phyloP scores from a whole-genome alignment of 257 asterid genomes.

The Solanum megistacrolobum region DNA sequence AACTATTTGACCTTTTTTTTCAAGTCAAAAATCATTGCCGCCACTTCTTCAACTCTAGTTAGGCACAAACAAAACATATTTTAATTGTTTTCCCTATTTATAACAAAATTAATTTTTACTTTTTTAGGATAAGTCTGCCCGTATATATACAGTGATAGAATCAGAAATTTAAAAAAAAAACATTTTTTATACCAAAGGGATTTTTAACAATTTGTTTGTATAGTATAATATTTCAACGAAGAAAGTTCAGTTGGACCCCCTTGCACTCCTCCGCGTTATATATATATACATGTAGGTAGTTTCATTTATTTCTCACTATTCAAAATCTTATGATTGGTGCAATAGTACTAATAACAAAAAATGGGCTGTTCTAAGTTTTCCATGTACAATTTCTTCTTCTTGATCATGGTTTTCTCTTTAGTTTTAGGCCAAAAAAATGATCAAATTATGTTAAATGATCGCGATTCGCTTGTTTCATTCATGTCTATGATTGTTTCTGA shows the following conservation, averaged over 20 bases:
- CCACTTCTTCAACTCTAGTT: conserved; percentile 56
- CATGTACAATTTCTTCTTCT: conserved; percentile 17
- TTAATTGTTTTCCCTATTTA: background rate
- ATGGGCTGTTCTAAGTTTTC: conserved; percentile 41
- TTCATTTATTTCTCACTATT: background rate
- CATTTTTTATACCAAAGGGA: background rate
- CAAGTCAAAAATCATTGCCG: conserved; percentile 54
- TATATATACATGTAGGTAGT: background rate
- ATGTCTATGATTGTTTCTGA: conserved; percentile 36
- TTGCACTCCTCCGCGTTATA: background rate
- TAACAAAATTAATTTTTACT: background rate
- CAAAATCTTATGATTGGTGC: background rate
- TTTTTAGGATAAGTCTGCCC: background rate
- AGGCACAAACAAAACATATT: conserved; percentile 29
- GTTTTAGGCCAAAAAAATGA: conserved; percentile 21
- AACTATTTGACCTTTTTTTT: conserved; percentile 10
- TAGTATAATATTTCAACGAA: background rate
- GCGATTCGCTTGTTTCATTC: conserved; percentile 57
- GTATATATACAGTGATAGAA: background rate
- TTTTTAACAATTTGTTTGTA: background rate
- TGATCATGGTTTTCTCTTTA: conserved; percentile 20
- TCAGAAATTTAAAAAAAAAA: background rate
- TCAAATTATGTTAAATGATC: conserved; percentile 19
- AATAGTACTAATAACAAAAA: background rate
- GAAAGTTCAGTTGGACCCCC: background rate